phyloP scores from a whole-genome alignment of 306 rosid species.

The Cucumis cinereus region DNA sequence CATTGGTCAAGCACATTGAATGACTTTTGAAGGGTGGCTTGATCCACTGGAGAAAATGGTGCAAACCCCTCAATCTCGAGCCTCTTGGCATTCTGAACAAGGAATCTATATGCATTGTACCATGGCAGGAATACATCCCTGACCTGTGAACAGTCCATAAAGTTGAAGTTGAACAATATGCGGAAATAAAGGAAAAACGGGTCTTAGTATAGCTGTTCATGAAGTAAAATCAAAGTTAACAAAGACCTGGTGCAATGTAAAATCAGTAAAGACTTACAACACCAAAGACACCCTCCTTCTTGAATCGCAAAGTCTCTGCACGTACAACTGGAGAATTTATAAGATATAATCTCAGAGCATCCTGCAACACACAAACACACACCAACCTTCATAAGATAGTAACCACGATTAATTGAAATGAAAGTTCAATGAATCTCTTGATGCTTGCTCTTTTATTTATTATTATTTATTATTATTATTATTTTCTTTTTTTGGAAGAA shows the following conservation, averaged over 20 bases:
- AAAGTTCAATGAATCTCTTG: not conserved
- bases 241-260: not conserved
- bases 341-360: conserved; percentile 78
- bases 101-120: conserved; percentile 94
- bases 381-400: not conserved
- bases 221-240: not conserved
- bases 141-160: conserved; percentile 33
- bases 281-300: conserved; percentile 94
- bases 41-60: conserved; percentile 52
- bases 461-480: no score
- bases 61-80: conserved; percentile 79
- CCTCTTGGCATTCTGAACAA: conserved; percentile 89
- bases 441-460: not conserved
- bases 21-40: conserved; percentile 54
- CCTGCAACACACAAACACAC: conserved; percentile 33
- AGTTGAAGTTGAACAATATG: not conserved
- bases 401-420: not conserved
- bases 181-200: not conserved
- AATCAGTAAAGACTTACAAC: conserved; percentile 50
- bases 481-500: not conserved
- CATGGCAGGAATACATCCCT: conserved; percentile 96
- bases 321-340: conserved; percentile 97
- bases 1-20: conserved; percentile 95
- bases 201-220: not conserved
- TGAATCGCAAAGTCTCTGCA: conserved; percentile 85